Evolutionary conservation across 2,329 filamentous ascomycete genomes (phyloP).

Genomic region (Purpureocillium takamizusanense): DNA sequence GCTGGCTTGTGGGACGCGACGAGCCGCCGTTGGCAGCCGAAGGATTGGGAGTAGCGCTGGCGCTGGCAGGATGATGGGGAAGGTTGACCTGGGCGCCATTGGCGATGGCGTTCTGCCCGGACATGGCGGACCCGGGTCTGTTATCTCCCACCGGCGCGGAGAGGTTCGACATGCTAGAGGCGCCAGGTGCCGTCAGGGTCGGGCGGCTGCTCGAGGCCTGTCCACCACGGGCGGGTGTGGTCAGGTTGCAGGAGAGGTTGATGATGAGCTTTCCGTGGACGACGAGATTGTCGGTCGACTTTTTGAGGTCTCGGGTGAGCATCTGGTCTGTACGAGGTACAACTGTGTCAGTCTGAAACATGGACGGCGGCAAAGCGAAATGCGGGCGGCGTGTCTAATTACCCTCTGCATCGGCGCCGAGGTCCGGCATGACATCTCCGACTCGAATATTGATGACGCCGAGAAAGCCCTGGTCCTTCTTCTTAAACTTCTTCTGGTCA

Average conservation of each 20-base stretch:
- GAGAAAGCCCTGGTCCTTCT: conserved; percentile 98
- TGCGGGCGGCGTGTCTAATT: conserved; percentile 12
- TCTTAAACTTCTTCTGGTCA: conserved; percentile 99
- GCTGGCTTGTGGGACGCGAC: conserved; percentile 29
- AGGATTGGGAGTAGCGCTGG: conserved; percentile 25
- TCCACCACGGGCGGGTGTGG: conserved; percentile 52
- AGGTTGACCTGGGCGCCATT: conserved; percentile 30
- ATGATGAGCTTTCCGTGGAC: conserved; percentile 97
- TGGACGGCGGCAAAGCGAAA: conserved; percentile 13
- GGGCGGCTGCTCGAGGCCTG: conserved; percentile 36
- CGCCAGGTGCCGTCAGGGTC: conserved; percentile 31
- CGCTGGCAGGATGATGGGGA: conserved; percentile 38
- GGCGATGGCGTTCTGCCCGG: conserved; percentile 35
- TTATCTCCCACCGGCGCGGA: conserved; percentile 35
- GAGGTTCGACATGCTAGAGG: conserved; percentile 34
- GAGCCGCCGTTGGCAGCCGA: conserved; percentile 18
- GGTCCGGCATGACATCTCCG: conserved; percentile 78
- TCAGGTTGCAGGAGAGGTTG: conserved; percentile 87
- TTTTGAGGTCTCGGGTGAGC: conserved; percentile 94
- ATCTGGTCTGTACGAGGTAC: conserved; percentile 70
- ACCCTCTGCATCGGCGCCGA: conserved; percentile 88
- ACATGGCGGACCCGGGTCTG: conserved; percentile 44
- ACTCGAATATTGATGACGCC: conserved; percentile 96
- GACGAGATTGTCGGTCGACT: conserved; percentile 94
- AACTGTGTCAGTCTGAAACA: conserved; percentile 13